Base-by-base conservation (phyloP, 2,329 filamentous ascomycete genomes). In the Mycosphaerelloides madeirae region DNA sequence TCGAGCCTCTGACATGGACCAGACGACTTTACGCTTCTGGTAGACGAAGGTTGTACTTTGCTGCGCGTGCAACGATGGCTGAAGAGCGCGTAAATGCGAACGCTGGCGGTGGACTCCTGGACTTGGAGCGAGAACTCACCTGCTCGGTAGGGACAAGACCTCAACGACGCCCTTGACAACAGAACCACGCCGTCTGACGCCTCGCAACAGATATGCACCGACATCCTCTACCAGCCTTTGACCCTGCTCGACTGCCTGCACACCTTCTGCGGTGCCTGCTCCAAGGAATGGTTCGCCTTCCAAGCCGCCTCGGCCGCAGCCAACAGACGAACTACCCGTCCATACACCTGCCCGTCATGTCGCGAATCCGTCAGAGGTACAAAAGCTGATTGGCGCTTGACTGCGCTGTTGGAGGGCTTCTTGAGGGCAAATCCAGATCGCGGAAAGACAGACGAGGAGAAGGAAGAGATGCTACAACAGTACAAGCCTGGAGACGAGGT, bases 211-310 rank as follows among this genome's bases (percentile, higher is more conserved):
- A 98, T 98, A 61, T 98, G 93, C 74, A 95, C 91, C 58, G 93
- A 97, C 67, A 79, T 68, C 46, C 59, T 67, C 35, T 65, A 64
- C 54, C 65, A 67, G 50, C 65, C 66, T 19, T 54, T 68, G 36
- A 66, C 65, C 15, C 56, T 66, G 33, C 64, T 67, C 52, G 63
- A 68, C 54, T 65, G 65, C 49, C 55, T 67, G 20, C 63, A 65
- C 47, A 96, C 91, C 35, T 98, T 94, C 68, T 98, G 93, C 72
- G 93, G 90, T 53, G 85, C 87, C 31, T 98, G 93, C 64, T 68
- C 97, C 47, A 95, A 95, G 67, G 88, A 95, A 72, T 98, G 93
- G 93, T 98, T 97, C 65, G 73, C 75, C 52, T 93, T 82, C 67
- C 88, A 95, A 65, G 82, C 83, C 29, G 72, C 75, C 22, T 73